Base-by-base conservation (phyloP, 106 monocot species). In the Alisma plantagoaquatica region DNA sequence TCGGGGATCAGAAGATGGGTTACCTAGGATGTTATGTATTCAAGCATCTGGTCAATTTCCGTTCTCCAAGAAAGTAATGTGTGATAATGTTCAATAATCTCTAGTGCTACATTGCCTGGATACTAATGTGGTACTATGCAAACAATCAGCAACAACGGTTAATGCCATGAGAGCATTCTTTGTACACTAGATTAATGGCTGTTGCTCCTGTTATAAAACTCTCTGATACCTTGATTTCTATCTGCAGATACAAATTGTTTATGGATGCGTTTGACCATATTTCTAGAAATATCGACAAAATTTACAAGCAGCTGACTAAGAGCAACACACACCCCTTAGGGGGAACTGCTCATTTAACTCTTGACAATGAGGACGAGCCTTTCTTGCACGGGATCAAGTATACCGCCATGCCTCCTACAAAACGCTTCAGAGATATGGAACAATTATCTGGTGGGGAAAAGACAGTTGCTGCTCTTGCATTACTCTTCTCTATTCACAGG, bases 371-470 rank as follows among this genome's bases (percentile, higher is more conserved):
- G 53, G 98, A 98, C 46, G 98, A 98, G 17, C 98, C 90, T 22
- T 98, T 90, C 63, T 71, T 98, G 47, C 71, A 98, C 62, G 98
- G 98, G 23, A 98, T 98, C 47, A 98, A 98, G 55, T 98, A 90
- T 71, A 90, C 98, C 43, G 90, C 90, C 26, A 98, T 98, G 98
- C 98, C 98, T 26, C 98, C 98, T 51, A 98, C 98, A 41, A 98
- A 98, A 51, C 82, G 90, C 14, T 98, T 98, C 56, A 71, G 90
- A 54, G 98, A 98, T 66, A 98, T 98, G 90, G 98, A 98, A 17
- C 98, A 82, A 69, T 72, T 98, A 66, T 98, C 98, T 15, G 98
- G 98, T 31, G 98, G 98, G 15, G 98, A 98, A 52, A 98, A 98
- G 63, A 98, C 98, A 67, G 85, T 98, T 66, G 98, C 98, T 15